Evolutionary conservation across 2,329 filamentous ascomycete genomes (phyloP).

Genomic region (Pseudogymnoascus sp.): DNA sequence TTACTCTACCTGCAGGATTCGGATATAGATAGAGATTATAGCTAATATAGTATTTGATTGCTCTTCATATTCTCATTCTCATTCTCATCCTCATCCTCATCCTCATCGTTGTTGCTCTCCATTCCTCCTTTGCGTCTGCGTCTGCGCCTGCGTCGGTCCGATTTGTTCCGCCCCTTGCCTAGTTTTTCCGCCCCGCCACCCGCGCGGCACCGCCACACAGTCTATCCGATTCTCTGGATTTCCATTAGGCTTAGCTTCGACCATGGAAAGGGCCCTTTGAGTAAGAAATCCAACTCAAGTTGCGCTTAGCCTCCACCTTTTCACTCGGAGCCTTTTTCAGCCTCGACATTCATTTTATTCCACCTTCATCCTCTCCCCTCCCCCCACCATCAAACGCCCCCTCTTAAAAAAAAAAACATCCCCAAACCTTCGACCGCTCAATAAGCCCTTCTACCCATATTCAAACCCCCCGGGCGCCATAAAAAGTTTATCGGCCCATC

Average conservation of each 20-base stretch:
- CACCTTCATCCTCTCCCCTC: background rate
- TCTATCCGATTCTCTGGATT: constrained; percentile 10
- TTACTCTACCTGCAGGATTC: background rate
- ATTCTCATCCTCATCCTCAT: too few relatives aligned
- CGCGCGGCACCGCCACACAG: constrained; percentile 1
- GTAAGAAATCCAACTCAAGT: constrained; percentile 5
- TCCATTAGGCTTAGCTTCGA: constrained; percentile 10
- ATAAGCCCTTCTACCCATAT: background rate
- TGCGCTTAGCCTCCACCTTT: constrained; percentile 7
- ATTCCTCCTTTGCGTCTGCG: background rate
- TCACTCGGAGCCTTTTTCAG: constrained; percentile 9
- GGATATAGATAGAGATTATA: background rate
- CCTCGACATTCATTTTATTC: constrained; percentile 8
- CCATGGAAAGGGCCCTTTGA: background rate
- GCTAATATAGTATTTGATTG: background rate
- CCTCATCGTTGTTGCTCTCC: background rate
- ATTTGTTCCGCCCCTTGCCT: background rate
- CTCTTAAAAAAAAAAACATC: background rate
- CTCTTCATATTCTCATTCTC: background rate
- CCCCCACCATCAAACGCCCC: background rate
- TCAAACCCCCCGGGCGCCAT: background rate
- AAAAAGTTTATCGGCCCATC: background rate
- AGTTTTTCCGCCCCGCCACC: constrained; percentile 2
- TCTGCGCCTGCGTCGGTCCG: too few relatives aligned
- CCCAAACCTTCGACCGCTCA: background rate